phyloP scores from a whole-genome alignment of 768 basidiomycete genomes.

The Imleria badia region DNA sequence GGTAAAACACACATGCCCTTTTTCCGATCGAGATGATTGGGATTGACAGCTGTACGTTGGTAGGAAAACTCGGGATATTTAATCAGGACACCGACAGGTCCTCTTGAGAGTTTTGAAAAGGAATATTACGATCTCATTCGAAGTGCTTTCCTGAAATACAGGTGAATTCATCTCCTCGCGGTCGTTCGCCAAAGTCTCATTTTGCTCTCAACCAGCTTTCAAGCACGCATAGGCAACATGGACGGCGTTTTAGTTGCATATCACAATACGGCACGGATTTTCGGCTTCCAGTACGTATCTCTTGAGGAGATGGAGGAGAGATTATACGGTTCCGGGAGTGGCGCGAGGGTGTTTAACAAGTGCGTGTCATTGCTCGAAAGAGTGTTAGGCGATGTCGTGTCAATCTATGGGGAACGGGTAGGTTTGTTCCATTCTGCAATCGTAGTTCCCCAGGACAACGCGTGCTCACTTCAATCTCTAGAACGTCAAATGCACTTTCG shows the following conservation, averaged over 20 bases:
- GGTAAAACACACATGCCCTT: constrained; percentile 33
- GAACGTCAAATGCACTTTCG: constrained; percentile 62
- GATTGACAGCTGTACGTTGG: neutral
- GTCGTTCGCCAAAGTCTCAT: neutral
- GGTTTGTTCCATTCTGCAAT: constrained; percentile 15
- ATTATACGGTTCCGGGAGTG: constrained; percentile 60
- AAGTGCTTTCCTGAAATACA: constrained; percentile 93
- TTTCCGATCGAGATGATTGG: neutral
- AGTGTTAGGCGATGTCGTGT: constrained; percentile 55
- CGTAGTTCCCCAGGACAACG: neutral
- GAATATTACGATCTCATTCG: constrained; percentile 96
- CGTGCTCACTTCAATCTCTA: constrained; percentile 18
- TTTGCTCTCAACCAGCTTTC: constrained; percentile 56
- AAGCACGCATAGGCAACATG: constrained; percentile 96
- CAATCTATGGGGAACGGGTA: constrained; percentile 67
- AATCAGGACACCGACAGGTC: constrained; percentile 62
- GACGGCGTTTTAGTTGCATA: constrained; percentile 90
- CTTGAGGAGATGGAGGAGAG: constrained; percentile 84
- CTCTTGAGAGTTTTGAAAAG: constrained; percentile 78
- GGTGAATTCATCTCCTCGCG: constrained; percentile 40
- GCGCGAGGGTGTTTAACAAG: constrained; percentile 72
- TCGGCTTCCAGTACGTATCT: constrained; percentile 93
- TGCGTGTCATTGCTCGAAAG: constrained; percentile 71
- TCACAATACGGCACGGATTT: constrained; percentile 82
- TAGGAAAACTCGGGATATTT: constrained; percentile 81